Percentiles rank a stretch among this genome's conserved stretches.
These are phyloP conservation scores for Fusarium sp. DNA, from an alignment of 2,329 filamentous ascomycete genomes.

Conservation along the genomic window DNA sequence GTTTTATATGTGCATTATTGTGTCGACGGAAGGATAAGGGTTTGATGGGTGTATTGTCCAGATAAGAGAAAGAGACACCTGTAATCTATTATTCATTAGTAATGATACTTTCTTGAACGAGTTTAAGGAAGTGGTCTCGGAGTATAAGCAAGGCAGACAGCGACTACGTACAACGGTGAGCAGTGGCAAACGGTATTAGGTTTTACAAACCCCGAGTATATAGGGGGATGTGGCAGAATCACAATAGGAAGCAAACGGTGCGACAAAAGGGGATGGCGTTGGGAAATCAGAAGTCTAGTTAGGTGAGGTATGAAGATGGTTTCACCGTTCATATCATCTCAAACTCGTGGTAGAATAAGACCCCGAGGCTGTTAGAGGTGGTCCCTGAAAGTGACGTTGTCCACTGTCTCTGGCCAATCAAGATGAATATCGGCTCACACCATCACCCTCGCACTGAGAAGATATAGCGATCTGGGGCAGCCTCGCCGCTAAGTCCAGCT, in stretches of 20 bases:
- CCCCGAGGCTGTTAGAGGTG: conserved; percentile 13
- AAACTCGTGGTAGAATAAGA: conserved; percentile 1
- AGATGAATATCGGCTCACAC: not conserved
- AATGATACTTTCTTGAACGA: not conserved
- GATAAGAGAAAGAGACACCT: not conserved
- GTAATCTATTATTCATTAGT: not conserved
- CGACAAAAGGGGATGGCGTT: conserved; percentile 10
- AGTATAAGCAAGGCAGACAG: conserved; percentile 28
- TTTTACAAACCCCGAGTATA: not conserved
- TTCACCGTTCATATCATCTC: conserved; percentile 20
- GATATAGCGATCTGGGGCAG: conserved; percentile 8
- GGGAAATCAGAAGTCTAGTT: not conserved
- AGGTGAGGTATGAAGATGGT: conserved; percentile 3
- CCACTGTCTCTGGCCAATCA: conserved; percentile 24
- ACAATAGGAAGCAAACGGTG: not conserved
- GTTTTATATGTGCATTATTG: conserved; percentile 33
- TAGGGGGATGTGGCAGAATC: conserved; percentile 2
- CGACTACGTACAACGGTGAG: conserved; percentile 26
- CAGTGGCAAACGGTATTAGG: conserved; percentile 16
- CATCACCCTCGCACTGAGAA: not conserved
- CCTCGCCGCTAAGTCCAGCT: conserved; percentile 9
- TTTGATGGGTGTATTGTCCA: not conserved
- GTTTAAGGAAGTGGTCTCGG: not conserved
- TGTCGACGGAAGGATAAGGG: not conserved
- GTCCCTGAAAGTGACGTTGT: conserved; percentile 33